Evolutionary conservation across 257 asterid species (phyloP), one percentile per base, ranked within the genome.

Genomic region (Fraxinus anomala): DNA sequence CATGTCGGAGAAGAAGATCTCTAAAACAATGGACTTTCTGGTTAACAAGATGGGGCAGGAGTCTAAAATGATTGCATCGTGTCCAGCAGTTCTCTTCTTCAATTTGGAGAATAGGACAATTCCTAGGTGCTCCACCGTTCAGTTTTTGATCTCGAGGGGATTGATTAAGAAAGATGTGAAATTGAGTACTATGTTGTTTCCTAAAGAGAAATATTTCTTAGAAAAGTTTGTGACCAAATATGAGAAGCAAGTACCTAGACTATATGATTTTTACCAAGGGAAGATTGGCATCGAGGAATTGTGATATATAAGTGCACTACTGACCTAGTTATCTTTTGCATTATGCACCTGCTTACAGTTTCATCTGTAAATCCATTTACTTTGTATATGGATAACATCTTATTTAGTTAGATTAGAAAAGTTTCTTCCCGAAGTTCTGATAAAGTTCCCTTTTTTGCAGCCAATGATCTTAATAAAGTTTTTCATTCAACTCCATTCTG

Each of bases 21-120:
- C 44, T 10, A 34, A 12, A 21, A 70, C 61, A 9, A 67, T 83
- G 82, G 59, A 77, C 10, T 76, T 65, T 73, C 72, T 83, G 12
- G 81, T 83, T 23, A 56, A 72, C 13, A 68, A 76, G 56, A 76
- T 83, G 84, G 84, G 84, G 19, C 76, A 24, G 37, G 63, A 79
- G 0, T 23, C 82, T 17, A 44, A 42, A n/a, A 59, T 0, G 7
- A 1, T 83, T 37, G 6, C 73, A 28, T 28, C 13, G 4, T 36
- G 10, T 3, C 73, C 86, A 0, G 0, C 13, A 36, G 11, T 73
- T 8, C 30, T 83, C 40, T 28, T 40, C 1, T 42, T 19, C 9
- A 80, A 77, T 63, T 72, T 80, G 74, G 33, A 83, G 78, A 72
- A 68, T 26, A 76, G 54, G 51, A 76, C 76, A 4, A 14, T 83